A percentile compares a stretch with the other conserved stretches of the same genome.
Evolutionary conservation across 257 asterid species (phyloP).

Genomic region (Handroanthus guayacan): DNA sequence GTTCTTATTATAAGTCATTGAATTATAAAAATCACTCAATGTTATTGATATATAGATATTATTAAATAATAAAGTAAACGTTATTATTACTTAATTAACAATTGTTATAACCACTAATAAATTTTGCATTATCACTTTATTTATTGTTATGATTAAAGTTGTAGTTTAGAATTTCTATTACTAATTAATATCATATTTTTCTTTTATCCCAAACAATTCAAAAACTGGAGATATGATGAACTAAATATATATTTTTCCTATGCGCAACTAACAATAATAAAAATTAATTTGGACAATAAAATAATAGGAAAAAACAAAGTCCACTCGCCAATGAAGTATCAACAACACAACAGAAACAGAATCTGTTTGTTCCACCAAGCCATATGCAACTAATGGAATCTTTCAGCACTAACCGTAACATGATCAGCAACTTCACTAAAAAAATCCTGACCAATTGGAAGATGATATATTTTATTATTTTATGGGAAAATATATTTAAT

Average conservation of each 20-base stretch:
- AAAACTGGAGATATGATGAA: too few relatives aligned
- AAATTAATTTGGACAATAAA: neutral
- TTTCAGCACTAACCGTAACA: conserved; percentile 23
- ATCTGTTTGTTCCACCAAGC: neutral
- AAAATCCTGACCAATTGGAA: neutral
- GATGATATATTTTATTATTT: neutral
- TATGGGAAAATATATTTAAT: neutral
- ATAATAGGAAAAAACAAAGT: neutral
- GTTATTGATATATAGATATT: too few relatives aligned
- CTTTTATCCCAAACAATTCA: too few relatives aligned
- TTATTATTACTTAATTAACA: neutral
- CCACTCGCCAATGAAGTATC: neutral
- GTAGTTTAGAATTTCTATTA: too few relatives aligned
- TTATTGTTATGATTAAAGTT: too few relatives aligned
- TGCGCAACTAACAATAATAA: neutral
- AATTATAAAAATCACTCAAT: too few relatives aligned
- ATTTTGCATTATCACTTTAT: neutral
- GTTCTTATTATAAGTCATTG: too few relatives aligned
- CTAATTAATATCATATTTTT: too few relatives aligned
- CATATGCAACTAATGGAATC: conserved; percentile 24
- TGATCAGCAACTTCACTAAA: neutral
- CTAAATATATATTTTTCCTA: too few relatives aligned
- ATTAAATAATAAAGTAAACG: too few relatives aligned
- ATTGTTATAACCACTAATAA: neutral
- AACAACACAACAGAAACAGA: neutral